Base-by-base conservation (phyloP, 345 rosid genomes). In the Carallia brachiata region DNA sequence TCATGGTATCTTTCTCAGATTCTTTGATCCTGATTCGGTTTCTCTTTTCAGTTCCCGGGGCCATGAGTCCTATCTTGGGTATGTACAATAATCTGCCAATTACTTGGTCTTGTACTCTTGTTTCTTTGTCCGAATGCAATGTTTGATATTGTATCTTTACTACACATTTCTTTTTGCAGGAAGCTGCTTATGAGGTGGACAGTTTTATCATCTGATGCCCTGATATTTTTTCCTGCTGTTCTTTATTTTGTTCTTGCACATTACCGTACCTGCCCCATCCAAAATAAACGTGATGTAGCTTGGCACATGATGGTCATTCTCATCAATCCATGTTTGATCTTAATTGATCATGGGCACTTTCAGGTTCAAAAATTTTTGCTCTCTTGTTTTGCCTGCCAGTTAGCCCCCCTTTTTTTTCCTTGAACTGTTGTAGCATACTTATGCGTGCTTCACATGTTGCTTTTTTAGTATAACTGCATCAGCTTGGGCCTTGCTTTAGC, bases 341-440 rank as follows among this genome's bases (percentile, higher is more conserved):
- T 90, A 55, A 89, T 90, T 72, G 99, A 92, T 75, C 98, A 92
- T 50, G 98, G 98, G 59, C 98, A 96, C 82, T 96, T 96, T 85
- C 98, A 96, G 99, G 98, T 96, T 75, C 62, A 27, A 60, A 65
- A 30, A 65, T 58, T 68, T 34, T 47, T 62, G 9, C 65, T 50
- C 47, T 18, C 56, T 60, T 65, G 19, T 60, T 37, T 54, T 9
- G 32, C 36, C 50, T 39, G 32, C 66, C 7, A 9, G 15, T 52
- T 5, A 31, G 64, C 44, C 23, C 23, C 23, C 0, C 23, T 23
- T 23, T 16, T 7, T 55, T 16, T 23, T 74, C 8, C 55, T 63
- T 65, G 12, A 66, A 68, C 27, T 58, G 10, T 66, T 63, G 6
- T 68, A 60, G 28, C 39, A 4, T 64, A 63, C 61, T 68, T 52